Evolutionary conservation across 768 basidiomycete genomes (phyloP), one percentile per base, ranked within the genome.

Genomic region (Tricholoma matsutake): DNA sequence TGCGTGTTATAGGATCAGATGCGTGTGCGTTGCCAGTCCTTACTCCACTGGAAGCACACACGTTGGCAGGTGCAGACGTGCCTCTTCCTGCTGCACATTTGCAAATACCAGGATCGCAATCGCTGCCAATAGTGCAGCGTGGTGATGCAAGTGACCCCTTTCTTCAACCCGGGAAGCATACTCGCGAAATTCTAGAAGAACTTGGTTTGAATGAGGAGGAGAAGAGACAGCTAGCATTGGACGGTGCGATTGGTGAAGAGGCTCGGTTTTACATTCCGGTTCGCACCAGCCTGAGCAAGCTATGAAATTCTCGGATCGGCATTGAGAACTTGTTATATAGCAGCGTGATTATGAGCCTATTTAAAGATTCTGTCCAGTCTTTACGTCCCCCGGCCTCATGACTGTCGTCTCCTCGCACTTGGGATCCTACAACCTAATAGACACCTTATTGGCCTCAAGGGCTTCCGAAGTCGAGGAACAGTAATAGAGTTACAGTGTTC

Each of bases 11-110:
- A 92, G 90, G 80, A 29, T 87, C 82, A 11, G 91, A 92, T 61
- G 86, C 88, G 7, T 92, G 91, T 68, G 81, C 81, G 9, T 73
- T 89, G 13, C 90, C 91, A 0, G 86, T 92, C 31, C 77, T 92
- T 28, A 79, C 83, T 4, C 81, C 87, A 0, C 67, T 73, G 25
- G 90, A 92, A 78, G 89, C 87, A 4, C 80, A 77, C 1, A 72
- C 69, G 32, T 69, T 81, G 25, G 73, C 79, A 59, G 65, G 76
- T 13, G 66, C 76, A 3, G 72, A 69, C 6, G 75, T 73, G 16
- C 41, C 66, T 28, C 63, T 82, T 18, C 86, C 88, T 5, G 65
- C 70, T n/a, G 79, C 81, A 45, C 86, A 88, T 66, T 86, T 86
- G 16, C 70, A 68, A 29, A 67, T 87, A 14, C 60, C 49, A 28